These are phyloP conservation scores for Beauveria sp. DNA, from an alignment of 2,329 filamentous ascomycete species.

Conservation along the genomic window DNA sequence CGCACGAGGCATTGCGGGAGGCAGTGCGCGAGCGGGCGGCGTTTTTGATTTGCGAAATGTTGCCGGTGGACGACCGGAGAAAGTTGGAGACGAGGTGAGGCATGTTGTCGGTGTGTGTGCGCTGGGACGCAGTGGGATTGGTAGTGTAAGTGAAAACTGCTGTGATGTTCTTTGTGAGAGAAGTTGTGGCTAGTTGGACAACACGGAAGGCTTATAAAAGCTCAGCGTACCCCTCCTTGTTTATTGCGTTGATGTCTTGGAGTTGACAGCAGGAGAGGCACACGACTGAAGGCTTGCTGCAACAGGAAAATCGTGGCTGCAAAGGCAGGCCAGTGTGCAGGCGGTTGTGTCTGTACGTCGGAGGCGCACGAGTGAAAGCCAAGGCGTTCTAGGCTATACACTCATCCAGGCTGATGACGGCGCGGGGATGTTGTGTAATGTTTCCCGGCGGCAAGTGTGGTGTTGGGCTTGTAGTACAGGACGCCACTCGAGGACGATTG, in stretches of 20 bases:
- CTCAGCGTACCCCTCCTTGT: constrained; percentile 8
- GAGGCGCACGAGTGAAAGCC: neutral
- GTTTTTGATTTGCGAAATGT: constrained; percentile 43
- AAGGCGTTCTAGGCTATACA: neutral
- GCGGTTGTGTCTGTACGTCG: neutral
- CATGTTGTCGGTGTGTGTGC: constrained; percentile 31
- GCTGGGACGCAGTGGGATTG: neutral
- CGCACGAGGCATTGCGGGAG: constrained; percentile 12
- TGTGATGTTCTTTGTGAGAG: neutral
- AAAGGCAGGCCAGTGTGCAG: neutral
- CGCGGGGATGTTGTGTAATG: neutral
- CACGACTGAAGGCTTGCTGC: neutral
- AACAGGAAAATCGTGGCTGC: constrained; percentile 4
- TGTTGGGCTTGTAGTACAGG: neutral
- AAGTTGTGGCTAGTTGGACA: neutral
- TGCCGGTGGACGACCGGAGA: constrained; percentile 49
- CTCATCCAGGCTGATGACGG: neutral
- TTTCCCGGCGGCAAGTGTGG: neutral
- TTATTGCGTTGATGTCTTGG: neutral
- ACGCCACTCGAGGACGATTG: constrained; percentile 2
- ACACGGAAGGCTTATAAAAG: neutral
- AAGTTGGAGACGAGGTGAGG: constrained; percentile 52
- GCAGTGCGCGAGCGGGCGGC: constrained; percentile 19
- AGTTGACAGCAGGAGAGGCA: constrained; percentile 7
- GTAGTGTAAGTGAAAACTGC: neutral